phyloP scores from a whole-genome alignment of 768 basidiomycete species.

The Hericium alpestre region DNA sequence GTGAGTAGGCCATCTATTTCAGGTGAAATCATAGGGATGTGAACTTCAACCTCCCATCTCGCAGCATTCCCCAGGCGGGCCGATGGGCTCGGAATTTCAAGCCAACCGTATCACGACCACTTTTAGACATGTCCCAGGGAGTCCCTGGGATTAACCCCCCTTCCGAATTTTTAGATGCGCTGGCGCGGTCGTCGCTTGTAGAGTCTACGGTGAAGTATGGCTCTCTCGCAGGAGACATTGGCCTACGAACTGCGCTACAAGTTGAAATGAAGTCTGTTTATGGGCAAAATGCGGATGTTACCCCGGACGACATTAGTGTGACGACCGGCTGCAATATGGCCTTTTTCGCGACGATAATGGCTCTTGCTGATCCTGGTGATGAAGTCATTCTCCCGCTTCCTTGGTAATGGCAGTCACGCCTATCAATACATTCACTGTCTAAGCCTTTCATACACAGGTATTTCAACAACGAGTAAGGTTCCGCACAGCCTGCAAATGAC shows the following conservation, averaged over 20 bases:
- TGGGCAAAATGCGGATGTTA: slow-evolving; percentile 37
- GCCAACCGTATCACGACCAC: slow-evolving; percentile 30
- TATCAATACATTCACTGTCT: slow-evolving; percentile 17
- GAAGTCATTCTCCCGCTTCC: slow-evolving; percentile 67
- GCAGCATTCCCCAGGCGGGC: slow-evolving; percentile 48
- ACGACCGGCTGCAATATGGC: slow-evolving; percentile 70
- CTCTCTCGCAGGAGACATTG: slow-evolving; percentile 45
- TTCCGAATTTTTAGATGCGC: slow-evolving; percentile 27
- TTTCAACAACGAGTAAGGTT: not conserved
- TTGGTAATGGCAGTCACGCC: slow-evolving; percentile 33
- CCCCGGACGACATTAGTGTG: slow-evolving; percentile 47
- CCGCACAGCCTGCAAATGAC: not conserved
- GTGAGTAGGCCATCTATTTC: not conserved
- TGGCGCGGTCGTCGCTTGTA: not conserved
- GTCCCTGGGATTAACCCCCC: slow-evolving; percentile 56
- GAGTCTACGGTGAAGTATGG: slow-evolving; percentile 29
- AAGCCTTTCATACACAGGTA: slow-evolving; percentile 21
- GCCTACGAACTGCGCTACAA: slow-evolving; percentile 39
- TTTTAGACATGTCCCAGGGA: slow-evolving; percentile 71
- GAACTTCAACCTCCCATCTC: not conserved
- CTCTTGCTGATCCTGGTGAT: slow-evolving; percentile 56
- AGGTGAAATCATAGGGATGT: not conserved
- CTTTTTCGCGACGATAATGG: slow-evolving; percentile 52
- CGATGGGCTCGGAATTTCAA: slow-evolving; percentile 42
- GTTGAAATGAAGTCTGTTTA: slow-evolving; percentile 56